Evolutionary conservation across 768 basidiomycete genomes (phyloP).

Genomic region (Tulasnella calospora): DNA sequence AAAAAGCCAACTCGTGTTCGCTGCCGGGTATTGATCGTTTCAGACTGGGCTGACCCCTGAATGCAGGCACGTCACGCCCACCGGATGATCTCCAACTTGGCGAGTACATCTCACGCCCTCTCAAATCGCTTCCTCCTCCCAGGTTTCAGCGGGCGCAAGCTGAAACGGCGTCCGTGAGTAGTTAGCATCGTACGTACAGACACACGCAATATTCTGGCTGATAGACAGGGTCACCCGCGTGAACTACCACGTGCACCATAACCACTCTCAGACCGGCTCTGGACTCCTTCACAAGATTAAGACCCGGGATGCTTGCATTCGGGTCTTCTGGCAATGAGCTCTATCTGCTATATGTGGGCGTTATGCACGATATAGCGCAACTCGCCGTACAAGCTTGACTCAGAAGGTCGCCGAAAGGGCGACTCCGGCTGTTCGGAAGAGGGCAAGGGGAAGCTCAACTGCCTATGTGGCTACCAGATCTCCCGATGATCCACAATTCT

Average conservation of each 20-base stretch:
- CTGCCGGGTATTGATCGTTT: background rate
- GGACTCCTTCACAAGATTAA: background rate
- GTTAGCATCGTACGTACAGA: background rate
- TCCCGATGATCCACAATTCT: background rate
- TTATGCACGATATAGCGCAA: background rate
- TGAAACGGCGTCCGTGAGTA: background rate
- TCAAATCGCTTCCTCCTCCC: background rate
- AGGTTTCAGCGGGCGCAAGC: background rate
- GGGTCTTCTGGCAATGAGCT: background rate
- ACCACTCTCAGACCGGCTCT: background rate
- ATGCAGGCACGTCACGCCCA: background rate
- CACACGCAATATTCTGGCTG: background rate
- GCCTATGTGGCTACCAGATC: background rate
- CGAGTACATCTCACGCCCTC: background rate
- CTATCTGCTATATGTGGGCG: background rate
- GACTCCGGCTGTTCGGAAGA: background rate
- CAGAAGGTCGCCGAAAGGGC: background rate
- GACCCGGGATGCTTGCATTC: background rate
- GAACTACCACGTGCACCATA: background rate
- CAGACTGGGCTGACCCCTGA: background rate
- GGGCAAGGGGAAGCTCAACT: background rate
- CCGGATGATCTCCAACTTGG: background rate
- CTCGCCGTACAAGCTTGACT: background rate
- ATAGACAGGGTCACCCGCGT: background rate
- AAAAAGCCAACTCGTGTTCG: constrained; percentile 1